phyloP scores from a whole-genome alignment of 768 basidiomycete species.

The Suillus alpinus region DNA sequence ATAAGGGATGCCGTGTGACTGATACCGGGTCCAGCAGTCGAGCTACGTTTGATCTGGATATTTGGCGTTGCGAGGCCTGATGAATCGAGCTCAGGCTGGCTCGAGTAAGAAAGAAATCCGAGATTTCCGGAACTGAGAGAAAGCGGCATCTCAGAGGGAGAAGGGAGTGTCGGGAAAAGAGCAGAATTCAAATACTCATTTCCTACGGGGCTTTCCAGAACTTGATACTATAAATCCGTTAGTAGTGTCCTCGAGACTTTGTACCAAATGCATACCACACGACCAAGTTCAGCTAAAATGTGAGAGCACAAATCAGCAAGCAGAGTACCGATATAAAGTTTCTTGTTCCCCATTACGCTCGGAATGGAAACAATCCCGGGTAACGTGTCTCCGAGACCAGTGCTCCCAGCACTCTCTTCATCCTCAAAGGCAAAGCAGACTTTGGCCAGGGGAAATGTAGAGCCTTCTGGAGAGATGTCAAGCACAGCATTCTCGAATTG shows the following conservation, averaged over 20 bases:
- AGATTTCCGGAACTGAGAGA: conserved; percentile 47
- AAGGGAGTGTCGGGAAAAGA: conserved; percentile 61
- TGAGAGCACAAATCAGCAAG: conserved; percentile 88
- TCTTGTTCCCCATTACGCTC: conserved; percentile 83
- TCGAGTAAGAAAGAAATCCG: conserved; percentile 49
- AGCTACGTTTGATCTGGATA: conserved; percentile 50
- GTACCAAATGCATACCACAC: conserved; percentile 56
- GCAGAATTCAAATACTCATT: conserved; percentile 81
- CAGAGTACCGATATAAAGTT: conserved; percentile 82
- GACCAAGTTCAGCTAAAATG: conserved; percentile 81
- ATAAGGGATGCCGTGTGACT: conserved; percentile 17
- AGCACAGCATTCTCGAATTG: conserved; percentile 66
- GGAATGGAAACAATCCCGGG: conserved; percentile 78
- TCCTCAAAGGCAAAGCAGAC: conserved; percentile 86
- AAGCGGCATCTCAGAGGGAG: conserved; percentile 57
- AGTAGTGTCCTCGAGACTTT: neutral
- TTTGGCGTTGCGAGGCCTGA: conserved; percentile 23
- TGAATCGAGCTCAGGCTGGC: conserved; percentile 51
- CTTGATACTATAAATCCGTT: conserved; percentile 54
- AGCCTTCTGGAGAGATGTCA: conserved; percentile 64
- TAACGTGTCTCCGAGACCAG: conserved; percentile 53
- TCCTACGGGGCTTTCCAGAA: conserved; percentile 78
- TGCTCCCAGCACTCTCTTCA: conserved; percentile 46
- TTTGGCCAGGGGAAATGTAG: conserved; percentile 74
- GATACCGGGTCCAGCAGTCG: conserved; percentile 40